These are phyloP conservation scores for Umbelopsis ramanniana DNA, from an alignment of 192 early-diverging fungal genomes.

Conservation along the genomic window DNA sequence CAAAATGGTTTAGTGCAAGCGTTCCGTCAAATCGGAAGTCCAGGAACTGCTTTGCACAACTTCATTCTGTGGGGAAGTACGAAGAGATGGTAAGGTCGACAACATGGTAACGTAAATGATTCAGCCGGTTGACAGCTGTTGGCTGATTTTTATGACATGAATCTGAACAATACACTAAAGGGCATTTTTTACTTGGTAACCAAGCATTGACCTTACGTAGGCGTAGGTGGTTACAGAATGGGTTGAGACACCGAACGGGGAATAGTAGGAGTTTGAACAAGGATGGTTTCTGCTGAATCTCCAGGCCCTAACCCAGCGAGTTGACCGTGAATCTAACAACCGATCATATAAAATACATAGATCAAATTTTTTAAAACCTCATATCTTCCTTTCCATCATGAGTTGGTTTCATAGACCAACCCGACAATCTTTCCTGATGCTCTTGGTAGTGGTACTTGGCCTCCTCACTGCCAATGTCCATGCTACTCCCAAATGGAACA, in stretches of 20 bases:
- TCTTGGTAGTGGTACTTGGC: background rate
- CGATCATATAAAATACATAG: background rate
- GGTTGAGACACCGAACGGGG: slow-evolving; percentile 4
- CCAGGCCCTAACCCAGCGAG: background rate
- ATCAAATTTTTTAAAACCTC: background rate
- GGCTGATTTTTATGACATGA: no score
- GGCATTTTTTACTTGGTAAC: no score
- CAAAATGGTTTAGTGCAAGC: background rate
- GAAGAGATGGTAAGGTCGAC: no score
- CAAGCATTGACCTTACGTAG: background rate
- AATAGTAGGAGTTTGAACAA: background rate
- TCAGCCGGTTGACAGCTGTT: no score
- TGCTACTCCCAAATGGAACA: slow-evolving; percentile 10
- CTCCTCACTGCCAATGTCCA: background rate
- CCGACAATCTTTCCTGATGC: background rate
- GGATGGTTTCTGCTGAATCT: slow-evolving; percentile 17
- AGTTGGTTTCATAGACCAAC: slow-evolving; percentile 6
- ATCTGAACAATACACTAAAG: no score
- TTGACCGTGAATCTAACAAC: background rate
- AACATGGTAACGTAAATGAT: no score
- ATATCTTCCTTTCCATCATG: background rate
- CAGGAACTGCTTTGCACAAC: background rate
- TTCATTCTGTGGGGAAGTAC: slow-evolving; percentile 3
- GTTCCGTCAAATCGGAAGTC: background rate
- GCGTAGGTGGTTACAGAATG: background rate